Conservation (phyloP, 2,329 filamentous ascomycete genomes). For the Verticillium longisporum region DNA sequence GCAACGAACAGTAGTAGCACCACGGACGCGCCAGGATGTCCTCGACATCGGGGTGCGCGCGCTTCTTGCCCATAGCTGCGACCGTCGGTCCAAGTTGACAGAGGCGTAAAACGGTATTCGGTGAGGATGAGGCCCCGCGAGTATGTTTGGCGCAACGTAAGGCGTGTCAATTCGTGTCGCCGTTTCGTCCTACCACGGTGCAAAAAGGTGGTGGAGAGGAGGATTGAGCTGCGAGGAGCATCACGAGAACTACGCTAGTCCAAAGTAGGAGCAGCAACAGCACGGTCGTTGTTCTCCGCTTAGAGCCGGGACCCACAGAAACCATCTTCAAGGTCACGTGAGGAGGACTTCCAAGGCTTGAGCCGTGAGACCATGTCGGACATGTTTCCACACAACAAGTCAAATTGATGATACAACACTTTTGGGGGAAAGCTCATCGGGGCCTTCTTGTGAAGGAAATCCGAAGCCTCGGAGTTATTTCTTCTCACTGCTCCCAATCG, state of each 20-base stretch:
- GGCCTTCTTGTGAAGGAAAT: too few relatives aligned
- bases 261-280: neutral
- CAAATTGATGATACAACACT: too few relatives aligned
- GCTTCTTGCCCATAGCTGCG: slow-evolving; percentile 72
- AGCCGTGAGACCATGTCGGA: too few relatives aligned
- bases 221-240: neutral
- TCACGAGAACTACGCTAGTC: neutral
- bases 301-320: too few relatives aligned
- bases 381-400: too few relatives aligned
- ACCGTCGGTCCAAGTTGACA: neutral
- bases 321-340: too few relatives aligned
- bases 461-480: too few relatives aligned
- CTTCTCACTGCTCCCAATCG: too few relatives aligned
- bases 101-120: too few relatives aligned
- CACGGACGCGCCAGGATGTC: slow-evolving; percentile 82
- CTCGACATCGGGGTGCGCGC: slow-evolving; percentile 77
- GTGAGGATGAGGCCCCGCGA: neutral
- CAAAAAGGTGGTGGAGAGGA: neutral
- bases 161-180: neutral
- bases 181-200: neutral
- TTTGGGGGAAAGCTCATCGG: too few relatives aligned
- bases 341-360: too few relatives aligned
- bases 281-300: too few relatives aligned
- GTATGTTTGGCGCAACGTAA: neutral
- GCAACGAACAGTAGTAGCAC: slow-evolving; percentile 84